A percentile compares a stretch with the other conserved stretches of the same genome.
Evolutionary conservation across 768 basidiomycete genomes (phyloP).

Genomic region (Termitomyces sp.): DNA sequence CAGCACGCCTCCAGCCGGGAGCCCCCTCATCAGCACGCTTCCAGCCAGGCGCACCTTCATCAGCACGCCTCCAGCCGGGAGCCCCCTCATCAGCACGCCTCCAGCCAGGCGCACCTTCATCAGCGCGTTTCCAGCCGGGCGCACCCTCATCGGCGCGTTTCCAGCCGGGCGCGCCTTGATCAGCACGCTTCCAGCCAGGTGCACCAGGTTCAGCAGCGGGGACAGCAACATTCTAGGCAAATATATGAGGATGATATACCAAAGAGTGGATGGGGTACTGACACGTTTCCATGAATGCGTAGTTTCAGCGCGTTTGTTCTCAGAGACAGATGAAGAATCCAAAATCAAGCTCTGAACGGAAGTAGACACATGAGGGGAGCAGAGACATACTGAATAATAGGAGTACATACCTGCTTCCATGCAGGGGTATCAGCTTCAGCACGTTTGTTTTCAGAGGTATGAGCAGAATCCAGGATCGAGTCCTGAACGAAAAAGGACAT

Average conservation of each 20-base stretch:
- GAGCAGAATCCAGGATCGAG: not conserved
- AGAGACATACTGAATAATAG: not conserved
- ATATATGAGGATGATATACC: not conserved
- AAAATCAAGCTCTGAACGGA: not conserved
- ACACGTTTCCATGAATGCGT: not conserved
- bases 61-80: not conserved
- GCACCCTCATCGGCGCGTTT: not conserved
- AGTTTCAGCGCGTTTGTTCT: not conserved
- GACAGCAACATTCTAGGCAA: not conserved
- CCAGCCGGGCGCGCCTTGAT: not conserved
- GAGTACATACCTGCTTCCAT: slow-evolving; percentile 1
- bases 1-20: not conserved
- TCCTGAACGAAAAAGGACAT: not conserved
- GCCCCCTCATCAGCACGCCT: not conserved
- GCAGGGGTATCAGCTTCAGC: not conserved
- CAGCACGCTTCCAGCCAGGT: not conserved
- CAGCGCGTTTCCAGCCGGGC: not conserved
- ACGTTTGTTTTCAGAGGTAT: not conserved
- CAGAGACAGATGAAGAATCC: not conserved
- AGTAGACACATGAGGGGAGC: not conserved
- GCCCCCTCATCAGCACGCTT: not conserved
- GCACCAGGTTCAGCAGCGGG: not conserved
- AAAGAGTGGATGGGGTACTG: not conserved
- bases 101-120: not conserved
- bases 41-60: not conserved